Conservation (phyloP, 2,329 filamentous ascomycete genomes). For the Aschersonia sp. region DNA sequence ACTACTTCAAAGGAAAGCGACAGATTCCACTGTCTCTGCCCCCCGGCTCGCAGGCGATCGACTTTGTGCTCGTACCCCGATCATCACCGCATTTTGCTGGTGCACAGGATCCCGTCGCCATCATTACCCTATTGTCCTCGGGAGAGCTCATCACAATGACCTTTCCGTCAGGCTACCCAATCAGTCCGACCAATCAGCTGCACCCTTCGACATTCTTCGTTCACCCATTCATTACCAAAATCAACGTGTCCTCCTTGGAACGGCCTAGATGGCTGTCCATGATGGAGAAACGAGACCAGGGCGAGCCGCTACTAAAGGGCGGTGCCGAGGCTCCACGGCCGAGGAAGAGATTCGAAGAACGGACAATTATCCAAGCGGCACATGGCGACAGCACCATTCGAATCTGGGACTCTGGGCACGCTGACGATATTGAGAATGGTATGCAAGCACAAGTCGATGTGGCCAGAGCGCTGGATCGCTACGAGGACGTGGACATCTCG, state of each 20-base stretch:
- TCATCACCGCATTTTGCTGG: slow-evolving; percentile 74
- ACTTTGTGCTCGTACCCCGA: slow-evolving; percentile 75
- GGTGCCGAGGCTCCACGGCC: slow-evolving; percentile 59
- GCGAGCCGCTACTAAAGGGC: slow-evolving; percentile 64
- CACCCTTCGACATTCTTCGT: slow-evolving; percentile 79
- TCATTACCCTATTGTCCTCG: slow-evolving; percentile 66
- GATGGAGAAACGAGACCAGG: slow-evolving; percentile 68
- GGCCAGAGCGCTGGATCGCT: slow-evolving; percentile 66
- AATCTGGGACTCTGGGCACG: slow-evolving; percentile 84
- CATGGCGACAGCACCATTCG: slow-evolving; percentile 87
- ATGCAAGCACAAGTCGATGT: slow-evolving; percentile 74
- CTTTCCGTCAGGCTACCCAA: slow-evolving; percentile 83
- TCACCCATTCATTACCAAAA: slow-evolving; percentile 71
- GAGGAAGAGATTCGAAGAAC: slow-evolving; percentile 62
- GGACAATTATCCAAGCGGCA: slow-evolving; percentile 73
- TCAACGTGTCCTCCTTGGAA: slow-evolving; percentile 59
- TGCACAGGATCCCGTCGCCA: slow-evolving; percentile 77
- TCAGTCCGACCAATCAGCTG: slow-evolving; percentile 83
- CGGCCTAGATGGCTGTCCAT: slow-evolving; percentile 79
- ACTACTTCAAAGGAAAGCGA: slow-evolving; percentile 67
- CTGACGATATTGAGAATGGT: slow-evolving; percentile 84
- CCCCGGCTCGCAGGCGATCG: slow-evolving; percentile 57
- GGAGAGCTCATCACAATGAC: slow-evolving; percentile 82
- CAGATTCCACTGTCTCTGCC: slow-evolving; percentile 62
- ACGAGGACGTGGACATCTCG: slow-evolving; percentile 60